Base-by-base conservation (phyloP, 306 rosid genomes). In the Prunus persica region DNA sequence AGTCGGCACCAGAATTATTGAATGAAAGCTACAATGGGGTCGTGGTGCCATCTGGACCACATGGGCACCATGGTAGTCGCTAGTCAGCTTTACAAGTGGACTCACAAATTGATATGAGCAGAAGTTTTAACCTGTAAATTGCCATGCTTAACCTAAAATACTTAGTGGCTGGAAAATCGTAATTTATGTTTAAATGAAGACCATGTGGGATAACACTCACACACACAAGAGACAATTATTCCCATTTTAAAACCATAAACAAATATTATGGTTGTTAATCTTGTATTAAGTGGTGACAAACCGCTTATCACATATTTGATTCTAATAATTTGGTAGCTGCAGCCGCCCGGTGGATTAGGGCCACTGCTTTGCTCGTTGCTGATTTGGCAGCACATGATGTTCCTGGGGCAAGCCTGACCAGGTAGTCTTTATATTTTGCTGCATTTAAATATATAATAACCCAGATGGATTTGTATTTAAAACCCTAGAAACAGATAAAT, bases 271-370 rank as follows among this genome's bases (percentile, higher is more conserved):
- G 34, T 3, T 47, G 24, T 20, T 46, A 18, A 63, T 25, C 24
- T 14, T 58, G 24, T 47, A 75, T 51, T 24, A 24, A 51, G 24
- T 28, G 69, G 55, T 72, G 71, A 77, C 75, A 47, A 65, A 76
- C 25, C 55, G 25, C 11, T 19, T 15, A 14, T 51, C 14, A 72
- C 56, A 24, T 18, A 18, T 25, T 60, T 58, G 15, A 15, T 75
- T 60, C 7, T 34, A n/a, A 14, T 55, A 50, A 22, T 32, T 14
- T 3, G 14, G 69, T 30, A 30, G 27, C 51, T 18, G 38, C 30
- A 13, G 61, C 85, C 85, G 85, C 82, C 85, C 55, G 28, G 72
- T 60, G 32, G 67, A 65, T 67, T 15, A 34, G 32, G 76, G 76
- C 85, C 82, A 57, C 51, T 65, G 28, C 66, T 34, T 65, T 65